These are phyloP conservation scores for Ascochyta lentis DNA, from an alignment of 2,329 filamentous ascomycete species.

Conservation along the genomic window DNA sequence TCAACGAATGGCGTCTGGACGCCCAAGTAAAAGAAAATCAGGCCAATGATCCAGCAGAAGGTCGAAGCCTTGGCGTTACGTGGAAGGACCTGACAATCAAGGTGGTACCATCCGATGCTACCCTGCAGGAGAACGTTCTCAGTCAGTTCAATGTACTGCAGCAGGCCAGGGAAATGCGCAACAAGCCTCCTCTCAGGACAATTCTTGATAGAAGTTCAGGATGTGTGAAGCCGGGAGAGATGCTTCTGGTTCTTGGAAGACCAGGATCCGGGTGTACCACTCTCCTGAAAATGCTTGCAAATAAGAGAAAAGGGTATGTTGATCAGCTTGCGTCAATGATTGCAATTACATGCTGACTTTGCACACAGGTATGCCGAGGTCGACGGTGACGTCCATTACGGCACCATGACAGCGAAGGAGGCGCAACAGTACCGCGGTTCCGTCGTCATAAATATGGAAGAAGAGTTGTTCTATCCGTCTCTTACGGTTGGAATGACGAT, in stretches of 20 bases:
- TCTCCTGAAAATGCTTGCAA: slow-evolving; percentile 70
- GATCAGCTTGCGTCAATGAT: not conserved
- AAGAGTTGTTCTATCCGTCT: slow-evolving; percentile 60
- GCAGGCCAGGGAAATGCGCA: slow-evolving; percentile 55
- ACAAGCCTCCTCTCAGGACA: slow-evolving; percentile 59
- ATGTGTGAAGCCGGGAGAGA: slow-evolving; percentile 71
- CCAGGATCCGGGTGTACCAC: slow-evolving; percentile 60
- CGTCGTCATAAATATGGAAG: slow-evolving; percentile 68
- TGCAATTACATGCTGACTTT: slow-evolving; percentile 14
- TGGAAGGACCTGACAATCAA: slow-evolving; percentile 27
- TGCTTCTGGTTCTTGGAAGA: slow-evolving; percentile 74
- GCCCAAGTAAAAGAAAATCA: slow-evolving; percentile 26
- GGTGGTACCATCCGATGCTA: slow-evolving; percentile 18
- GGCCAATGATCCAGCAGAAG: slow-evolving; percentile 23
- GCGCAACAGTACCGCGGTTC: slow-evolving; percentile 78
- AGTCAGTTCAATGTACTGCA: slow-evolving; percentile 54
- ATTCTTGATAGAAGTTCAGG: slow-evolving; percentile 71
- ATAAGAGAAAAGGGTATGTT: slow-evolving; percentile 62
- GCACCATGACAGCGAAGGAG: slow-evolving; percentile 72
- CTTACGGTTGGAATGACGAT: slow-evolving; percentile 61
- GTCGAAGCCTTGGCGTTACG: slow-evolving; percentile 20
- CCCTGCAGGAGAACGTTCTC: slow-evolving; percentile 27
- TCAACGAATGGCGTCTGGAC: slow-evolving; percentile 34
- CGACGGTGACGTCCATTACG: slow-evolving; percentile 59
- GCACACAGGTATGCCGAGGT: slow-evolving; percentile 77